phyloP scores from a whole-genome alignment of 1,139 yeast species.

The Candida buenavistaensis region DNA sequence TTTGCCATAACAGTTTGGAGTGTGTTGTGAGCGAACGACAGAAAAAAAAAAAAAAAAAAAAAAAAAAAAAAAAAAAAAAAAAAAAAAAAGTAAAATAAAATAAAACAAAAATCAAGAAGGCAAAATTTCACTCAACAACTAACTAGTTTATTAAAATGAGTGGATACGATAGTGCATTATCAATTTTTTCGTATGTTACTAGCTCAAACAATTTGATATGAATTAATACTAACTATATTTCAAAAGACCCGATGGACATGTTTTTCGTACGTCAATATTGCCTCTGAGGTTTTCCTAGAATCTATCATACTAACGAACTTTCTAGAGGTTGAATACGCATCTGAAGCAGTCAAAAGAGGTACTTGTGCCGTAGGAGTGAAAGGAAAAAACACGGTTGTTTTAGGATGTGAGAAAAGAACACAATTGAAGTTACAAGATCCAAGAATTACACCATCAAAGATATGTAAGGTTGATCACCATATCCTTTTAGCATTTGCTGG shows the following conservation, averaged over 20 bases:
- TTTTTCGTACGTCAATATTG: conserved; percentile 65
- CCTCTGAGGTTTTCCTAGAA: background rate
- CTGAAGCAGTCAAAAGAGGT: conserved; percentile 97
- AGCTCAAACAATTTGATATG: background rate
- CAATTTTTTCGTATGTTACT: conserved; percentile 84
- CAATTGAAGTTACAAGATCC: conserved; percentile 95
- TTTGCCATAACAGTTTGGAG: conserved; percentile 3
- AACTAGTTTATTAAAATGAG: conserved; percentile 50
- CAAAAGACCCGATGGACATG: conserved; percentile 96
- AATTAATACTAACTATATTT: conserved; percentile 19
- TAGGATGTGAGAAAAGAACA: conserved; percentile 96
- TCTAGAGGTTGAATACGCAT: conserved; percentile 90
- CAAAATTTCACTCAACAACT: background rate
- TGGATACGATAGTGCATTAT: conserved; percentile 99
- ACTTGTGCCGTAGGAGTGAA: conserved; percentile 97
- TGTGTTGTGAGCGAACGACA: background rate
- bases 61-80: background rate
- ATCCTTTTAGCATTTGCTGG: conserved; percentile 95
- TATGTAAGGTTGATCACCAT: conserved; percentile 88
- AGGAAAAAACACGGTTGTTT: conserved; percentile 83
- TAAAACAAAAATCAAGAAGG: conserved; percentile 1
- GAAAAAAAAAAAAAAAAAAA: background rate
- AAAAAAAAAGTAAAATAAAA: no score
- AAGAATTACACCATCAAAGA: conserved; percentile 91
- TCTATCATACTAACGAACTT: conserved; percentile 15